Evolutionary conservation across 164 flowering plant species (phyloP).

Genomic region (Magnolia changhungtana): DNA sequence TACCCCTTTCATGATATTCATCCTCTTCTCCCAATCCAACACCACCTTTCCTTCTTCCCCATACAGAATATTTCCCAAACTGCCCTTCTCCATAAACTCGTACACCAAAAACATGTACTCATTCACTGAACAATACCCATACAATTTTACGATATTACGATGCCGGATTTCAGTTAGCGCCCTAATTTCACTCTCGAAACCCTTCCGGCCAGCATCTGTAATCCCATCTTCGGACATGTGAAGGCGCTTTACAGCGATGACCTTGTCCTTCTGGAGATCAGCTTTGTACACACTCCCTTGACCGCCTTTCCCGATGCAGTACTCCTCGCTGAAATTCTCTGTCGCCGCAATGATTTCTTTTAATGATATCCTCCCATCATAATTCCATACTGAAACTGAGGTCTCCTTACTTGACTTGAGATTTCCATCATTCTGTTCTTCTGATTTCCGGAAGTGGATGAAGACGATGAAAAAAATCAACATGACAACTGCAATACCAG

Average conservation of each 20-base stretch:
- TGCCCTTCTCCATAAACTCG: slow-evolving; percentile 33
- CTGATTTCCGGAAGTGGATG: not conserved
- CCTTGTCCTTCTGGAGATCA: slow-evolving; percentile 3
- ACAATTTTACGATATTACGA: slow-evolving; percentile 32
- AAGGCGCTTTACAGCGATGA: slow-evolving; percentile 24
- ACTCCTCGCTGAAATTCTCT: slow-evolving; percentile 20
- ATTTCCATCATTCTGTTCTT: no score
- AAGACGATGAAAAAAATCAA: not conserved
- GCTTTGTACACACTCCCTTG: slow-evolving; percentile 31
- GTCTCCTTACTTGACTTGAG: not conserved
- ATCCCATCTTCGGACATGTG: slow-evolving; percentile 9
- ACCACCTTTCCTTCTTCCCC: not conserved
- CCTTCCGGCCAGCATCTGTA: not conserved
- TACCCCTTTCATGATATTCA: slow-evolving; percentile 23
- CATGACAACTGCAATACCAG: not conserved
- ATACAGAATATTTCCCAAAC: slow-evolving; percentile 13
- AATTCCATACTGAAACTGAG: slow-evolving; percentile 19
- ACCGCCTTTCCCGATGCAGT: slow-evolving; percentile 27
- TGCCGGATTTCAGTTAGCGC: slow-evolving; percentile 28
- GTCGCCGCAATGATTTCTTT: slow-evolving; percentile 19
- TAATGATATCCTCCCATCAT: slow-evolving; percentile 12
- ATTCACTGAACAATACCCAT: slow-evolving; percentile 21
- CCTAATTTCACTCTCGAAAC: slow-evolving; percentile 19
- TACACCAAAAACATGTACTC: slow-evolving; percentile 25
- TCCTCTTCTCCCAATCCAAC: slow-evolving; percentile 23